Percentiles rank a stretch among this genome's conserved stretches.
Evolutionary conservation across 2,329 filamentous ascomycete species (phyloP).

Genomic region (Scedosporium boydii): DNA sequence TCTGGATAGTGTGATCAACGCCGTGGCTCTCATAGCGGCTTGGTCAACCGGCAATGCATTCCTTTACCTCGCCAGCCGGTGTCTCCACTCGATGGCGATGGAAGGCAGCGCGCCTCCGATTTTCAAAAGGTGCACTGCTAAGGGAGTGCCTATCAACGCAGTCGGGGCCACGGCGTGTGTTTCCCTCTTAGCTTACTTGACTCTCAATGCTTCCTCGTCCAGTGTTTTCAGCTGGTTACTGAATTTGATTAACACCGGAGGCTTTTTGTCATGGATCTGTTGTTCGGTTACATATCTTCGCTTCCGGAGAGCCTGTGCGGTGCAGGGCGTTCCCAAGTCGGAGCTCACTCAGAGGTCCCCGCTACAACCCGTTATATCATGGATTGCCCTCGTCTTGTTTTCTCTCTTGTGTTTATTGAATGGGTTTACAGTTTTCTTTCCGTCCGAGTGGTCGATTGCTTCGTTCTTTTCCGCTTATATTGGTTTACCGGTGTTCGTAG

Average conservation of each 20-base stretch:
- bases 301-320: constrained; percentile 5
- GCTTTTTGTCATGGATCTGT: constrained; percentile 11
- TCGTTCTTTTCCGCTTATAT: constrained; percentile 12
- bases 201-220: constrained; percentile 43
- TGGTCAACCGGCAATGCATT: constrained; percentile 50
- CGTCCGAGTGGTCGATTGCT: constrained; percentile 9
- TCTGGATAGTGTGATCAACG: constrained; percentile 47
- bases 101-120: constrained; percentile 31
- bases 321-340: constrained; percentile 2
- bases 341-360: not conserved
- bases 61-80: constrained; percentile 39
- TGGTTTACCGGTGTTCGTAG: constrained; percentile 10
- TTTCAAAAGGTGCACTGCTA: constrained; percentile 20
- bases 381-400: constrained; percentile 4
- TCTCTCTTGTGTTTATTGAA: constrained; percentile 42
- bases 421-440: constrained; percentile 35
- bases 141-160: constrained; percentile 28
- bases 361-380: not conserved
- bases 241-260: constrained; percentile 20
- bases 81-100: constrained; percentile 37
- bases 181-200: constrained; percentile 51
- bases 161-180: constrained; percentile 43
- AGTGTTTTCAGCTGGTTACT: constrained; percentile 51
- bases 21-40: constrained; percentile 48
- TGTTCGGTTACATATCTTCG: constrained; percentile 3